Evolutionary conservation across 305 asterid species (phyloP), one percentile per base, ranked within the genome.

Genomic region (Andrographis paniculata): DNA sequence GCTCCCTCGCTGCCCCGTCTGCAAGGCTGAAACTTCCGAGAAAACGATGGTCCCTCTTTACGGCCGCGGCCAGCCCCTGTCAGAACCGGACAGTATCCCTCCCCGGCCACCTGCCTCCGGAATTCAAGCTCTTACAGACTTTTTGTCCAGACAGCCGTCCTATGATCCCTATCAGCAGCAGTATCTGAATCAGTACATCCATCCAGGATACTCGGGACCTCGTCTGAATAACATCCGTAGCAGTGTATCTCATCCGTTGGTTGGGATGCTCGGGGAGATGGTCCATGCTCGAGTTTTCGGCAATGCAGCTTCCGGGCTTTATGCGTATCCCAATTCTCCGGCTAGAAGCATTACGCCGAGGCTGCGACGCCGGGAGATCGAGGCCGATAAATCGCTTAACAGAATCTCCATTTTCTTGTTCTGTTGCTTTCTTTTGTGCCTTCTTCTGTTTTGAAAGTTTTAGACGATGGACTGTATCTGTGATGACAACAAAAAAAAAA

Each of bases 191-290:
- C 1, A 21, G 20, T 27, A 48, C 11, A 39, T 24, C 50, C 37
- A 64, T 7, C 56, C 24, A 17, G 70, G 28, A 27, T 53, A 45
- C 23, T 10, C 66, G 3, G 53, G 66, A 1, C 60, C 71, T 13
- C 43, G 28, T 17, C 17, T 62, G 23, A 53, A 61, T 19, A 56
- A 59, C 40, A 59, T n/a, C 17, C 16, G 3, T 5, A 9, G 17
- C 42, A n/a, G n/a, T 13, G 5, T 37, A 2, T 37, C 64, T 20
- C 50, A 73, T 58, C 80, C 87, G 0, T 47, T 48, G 15, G 60
- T 57, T 27, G 94, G 84, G 13, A 73, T 79, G 84, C 71, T 73
- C 0, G 96, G 94, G 30, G 89, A 87, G 63, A 87, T 87, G 96
- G 78, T 87, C 30, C 80, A 80, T 33, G 84, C 76, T 1, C 54